phyloP scores from a whole-genome alignment of 108 stramenopile genomes.

The Skeletonema costatum region DNA sequence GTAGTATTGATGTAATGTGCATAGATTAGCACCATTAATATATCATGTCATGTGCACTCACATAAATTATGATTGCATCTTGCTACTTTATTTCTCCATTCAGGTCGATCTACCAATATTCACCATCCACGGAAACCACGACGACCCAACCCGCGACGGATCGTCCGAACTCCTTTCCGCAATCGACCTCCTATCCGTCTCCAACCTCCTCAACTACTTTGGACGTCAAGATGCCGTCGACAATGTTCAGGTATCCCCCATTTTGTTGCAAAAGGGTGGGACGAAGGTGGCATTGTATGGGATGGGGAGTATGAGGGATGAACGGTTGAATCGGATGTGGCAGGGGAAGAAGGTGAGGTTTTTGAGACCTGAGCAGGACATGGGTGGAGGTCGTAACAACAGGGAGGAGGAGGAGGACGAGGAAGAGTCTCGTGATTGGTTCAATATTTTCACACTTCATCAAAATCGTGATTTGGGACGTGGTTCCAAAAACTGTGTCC shows the following conservation, averaged over 20 bases:
- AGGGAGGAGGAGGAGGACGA: conserved; percentile 36
- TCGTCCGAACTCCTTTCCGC: conserved; percentile 83
- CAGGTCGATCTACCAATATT: conserved; percentile 95
- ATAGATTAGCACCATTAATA: too few species aligned
- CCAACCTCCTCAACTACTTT: conserved; percentile 96
- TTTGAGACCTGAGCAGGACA: conserved; percentile 51
- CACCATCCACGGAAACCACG: conserved; percentile 98
- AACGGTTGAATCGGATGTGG: conserved; percentile 97
- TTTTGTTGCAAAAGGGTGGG: conserved; percentile 90
- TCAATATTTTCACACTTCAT: conserved; percentile 96
- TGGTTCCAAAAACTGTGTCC: conserved; percentile 95
- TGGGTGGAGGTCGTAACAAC: conserved; percentile 8
- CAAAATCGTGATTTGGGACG: conserved; percentile 97
- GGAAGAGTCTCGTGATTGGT: conserved; percentile 52
- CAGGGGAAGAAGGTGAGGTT: conserved; percentile 84
- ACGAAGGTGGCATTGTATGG: conserved; percentile 94
- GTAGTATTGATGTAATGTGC: too few species aligned
- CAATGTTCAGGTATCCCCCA: conserved; percentile 82
- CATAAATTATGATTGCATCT: neutral
- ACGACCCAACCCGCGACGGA: conserved; percentile 92
- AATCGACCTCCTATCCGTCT: conserved; percentile 85
- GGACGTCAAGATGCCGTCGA: conserved; percentile 92
- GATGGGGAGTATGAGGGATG: conserved; percentile 96
- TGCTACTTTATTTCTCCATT: neutral
- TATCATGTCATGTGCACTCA: too few species aligned